Conservation (phyloP, 78 protist species). For the Dictyostelium citrinum region DNA sequence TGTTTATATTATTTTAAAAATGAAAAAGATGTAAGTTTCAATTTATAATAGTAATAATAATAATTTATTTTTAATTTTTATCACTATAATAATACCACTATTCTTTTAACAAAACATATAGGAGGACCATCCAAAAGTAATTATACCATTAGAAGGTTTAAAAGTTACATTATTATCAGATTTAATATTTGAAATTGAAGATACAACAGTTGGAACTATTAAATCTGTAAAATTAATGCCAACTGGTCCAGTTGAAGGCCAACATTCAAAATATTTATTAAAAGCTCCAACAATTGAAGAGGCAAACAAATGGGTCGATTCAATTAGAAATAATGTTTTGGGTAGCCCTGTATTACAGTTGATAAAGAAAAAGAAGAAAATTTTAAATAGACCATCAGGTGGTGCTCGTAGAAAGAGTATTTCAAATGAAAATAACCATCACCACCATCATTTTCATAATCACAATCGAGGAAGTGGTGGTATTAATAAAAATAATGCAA, state of each 20-base stretch:
- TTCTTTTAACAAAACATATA: no score
- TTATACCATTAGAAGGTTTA: slow-evolving; percentile 62
- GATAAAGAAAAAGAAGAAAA: slow-evolving; percentile 48
- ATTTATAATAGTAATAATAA: no score
- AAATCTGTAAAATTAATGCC: slow-evolving; percentile 55
- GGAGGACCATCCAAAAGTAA: slow-evolving; percentile 59
- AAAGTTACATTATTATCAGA: slow-evolving; percentile 14
- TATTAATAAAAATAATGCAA: not conserved
- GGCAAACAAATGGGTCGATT: slow-evolving; percentile 28
- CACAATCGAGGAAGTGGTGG: not conserved
- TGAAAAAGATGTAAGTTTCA: slow-evolving; percentile 26
- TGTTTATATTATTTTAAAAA: slow-evolving; percentile 75
- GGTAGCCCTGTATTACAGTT: slow-evolving; percentile 50
- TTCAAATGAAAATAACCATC: not conserved
- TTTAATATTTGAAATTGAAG: slow-evolving; percentile 25
- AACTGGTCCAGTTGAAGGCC: slow-evolving; percentile 55
- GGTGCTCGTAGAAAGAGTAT: slow-evolving; percentile 13
- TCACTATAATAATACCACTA: no score
- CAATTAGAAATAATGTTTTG: slow-evolving; percentile 34
- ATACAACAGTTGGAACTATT: slow-evolving; percentile 25
- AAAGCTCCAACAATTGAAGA: slow-evolving; percentile 10
- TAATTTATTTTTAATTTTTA: no score
- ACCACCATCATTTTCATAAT: not conserved
- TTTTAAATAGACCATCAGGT: not conserved
- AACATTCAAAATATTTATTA: slow-evolving; percentile 30